A percentile compares a stretch with the other conserved stretches of the same genome.
phyloP scores from a whole-genome alignment of 805 yeast species.

The Candida fluviatilis region DNA sequence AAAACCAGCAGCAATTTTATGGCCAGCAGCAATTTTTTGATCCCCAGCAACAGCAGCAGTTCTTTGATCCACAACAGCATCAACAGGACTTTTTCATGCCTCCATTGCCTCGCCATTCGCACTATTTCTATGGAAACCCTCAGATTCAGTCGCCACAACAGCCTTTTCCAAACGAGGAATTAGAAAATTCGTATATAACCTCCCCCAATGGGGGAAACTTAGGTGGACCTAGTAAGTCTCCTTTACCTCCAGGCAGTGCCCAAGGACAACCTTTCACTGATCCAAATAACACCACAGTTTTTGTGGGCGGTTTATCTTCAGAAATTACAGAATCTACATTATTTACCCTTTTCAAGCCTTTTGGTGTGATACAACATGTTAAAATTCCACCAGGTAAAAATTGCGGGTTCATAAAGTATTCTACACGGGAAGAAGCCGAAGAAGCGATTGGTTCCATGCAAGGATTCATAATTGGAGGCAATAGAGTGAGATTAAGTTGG shows the following conservation, averaged over 20 bases:
- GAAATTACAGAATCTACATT: conserved; percentile 61
- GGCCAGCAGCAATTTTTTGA: conserved; percentile 4
- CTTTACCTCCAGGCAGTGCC: conserved; percentile 4
- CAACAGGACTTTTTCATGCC: conserved; percentile 7
- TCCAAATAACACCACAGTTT: conserved; percentile 70
- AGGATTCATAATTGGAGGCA: conserved; percentile 83
- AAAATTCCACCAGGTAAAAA: conserved; percentile 79
- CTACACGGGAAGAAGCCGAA: conserved; percentile 77
- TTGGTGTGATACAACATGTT: conserved; percentile 65
- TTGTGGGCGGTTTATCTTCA: conserved; percentile 70
- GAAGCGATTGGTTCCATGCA: conserved; percentile 83
- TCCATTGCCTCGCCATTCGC: conserved; percentile 3
- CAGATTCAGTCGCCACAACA: conserved; percentile 9
- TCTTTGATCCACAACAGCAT: conserved; percentile 13
- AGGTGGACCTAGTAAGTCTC: conserved; percentile 2
- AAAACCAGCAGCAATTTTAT: conserved; percentile 3
- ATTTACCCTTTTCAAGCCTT: conserved; percentile 61
- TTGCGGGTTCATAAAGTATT: conserved; percentile 86
- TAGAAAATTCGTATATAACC: conserved; percentile 1
- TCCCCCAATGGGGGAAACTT: not conserved
- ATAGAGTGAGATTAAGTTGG: conserved; percentile 83
- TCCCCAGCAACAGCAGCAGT: conserved; percentile 12
- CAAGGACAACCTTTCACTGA: conserved; percentile 37
- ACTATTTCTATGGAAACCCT: conserved; percentile 9
- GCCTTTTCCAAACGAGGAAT: conserved; percentile 1